These are phyloP conservation scores for Daldinia concentrica DNA, from an alignment of 495 filamentous ascomycete genomes.

Conservation along the genomic window DNA sequence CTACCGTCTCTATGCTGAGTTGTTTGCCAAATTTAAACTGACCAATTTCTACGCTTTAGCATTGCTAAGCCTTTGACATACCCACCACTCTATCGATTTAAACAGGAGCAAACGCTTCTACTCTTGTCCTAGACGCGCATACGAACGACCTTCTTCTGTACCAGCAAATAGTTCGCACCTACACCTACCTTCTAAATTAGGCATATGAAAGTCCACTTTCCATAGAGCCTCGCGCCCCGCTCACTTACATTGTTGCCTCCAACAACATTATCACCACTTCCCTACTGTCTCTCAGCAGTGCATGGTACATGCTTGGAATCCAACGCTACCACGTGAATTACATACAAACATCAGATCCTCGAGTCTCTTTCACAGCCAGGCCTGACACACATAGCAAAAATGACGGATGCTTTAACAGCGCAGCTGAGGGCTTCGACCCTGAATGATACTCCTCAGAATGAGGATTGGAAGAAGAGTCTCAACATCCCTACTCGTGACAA, in stretches of 20 bases:
- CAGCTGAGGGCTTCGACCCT: conserved; percentile 77
- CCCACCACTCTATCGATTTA: conserved; percentile 26
- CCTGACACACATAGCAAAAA: conserved; percentile 33
- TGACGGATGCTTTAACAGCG: conserved; percentile 67
- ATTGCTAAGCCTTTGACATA: conserved; percentile 27
- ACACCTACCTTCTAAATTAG: not conserved
- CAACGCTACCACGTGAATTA: conserved; percentile 8
- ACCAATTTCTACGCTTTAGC: conserved; percentile 21
- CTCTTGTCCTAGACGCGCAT: conserved; percentile 15
- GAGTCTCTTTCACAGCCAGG: not conserved
- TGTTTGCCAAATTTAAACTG: conserved; percentile 4
- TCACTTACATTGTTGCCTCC: conserved; percentile 2
- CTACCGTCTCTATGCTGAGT: not conserved
- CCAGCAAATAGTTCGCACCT: conserved; percentile 8
- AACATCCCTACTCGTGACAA: conserved; percentile 84
- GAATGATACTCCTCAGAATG: conserved; percentile 65
- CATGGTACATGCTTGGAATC: conserved; percentile 1
- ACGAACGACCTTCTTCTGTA: conserved; percentile 14
- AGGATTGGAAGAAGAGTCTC: conserved; percentile 81
- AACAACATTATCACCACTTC: conserved; percentile 4
- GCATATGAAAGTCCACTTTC: not conserved
- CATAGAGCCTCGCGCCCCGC: not conserved
- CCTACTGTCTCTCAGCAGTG: conserved; percentile 15
- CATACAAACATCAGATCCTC: conserved; percentile 1
- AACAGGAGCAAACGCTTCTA: conserved; percentile 19